These are phyloP conservation scores for Phialophora macrospora DNA, from an alignment of 2,329 filamentous ascomycete species.

Conservation along the genomic window DNA sequence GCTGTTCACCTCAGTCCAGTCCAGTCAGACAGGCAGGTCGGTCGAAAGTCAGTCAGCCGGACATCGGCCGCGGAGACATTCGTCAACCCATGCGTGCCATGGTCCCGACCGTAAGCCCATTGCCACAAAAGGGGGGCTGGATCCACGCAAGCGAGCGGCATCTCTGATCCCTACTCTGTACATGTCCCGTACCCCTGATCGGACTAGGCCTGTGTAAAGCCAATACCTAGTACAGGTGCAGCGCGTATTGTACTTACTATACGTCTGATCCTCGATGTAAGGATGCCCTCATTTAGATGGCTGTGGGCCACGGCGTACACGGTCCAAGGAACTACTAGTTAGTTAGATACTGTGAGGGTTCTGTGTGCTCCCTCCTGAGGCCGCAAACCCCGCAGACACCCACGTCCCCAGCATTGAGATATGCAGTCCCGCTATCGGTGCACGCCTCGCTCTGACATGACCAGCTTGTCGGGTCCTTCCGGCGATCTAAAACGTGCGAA, in stretches of 20 bases:
- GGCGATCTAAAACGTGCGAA: slow-evolving; percentile 67
- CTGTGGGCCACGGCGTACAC: too few species aligned
- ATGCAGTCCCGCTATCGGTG: slow-evolving; percentile 54
- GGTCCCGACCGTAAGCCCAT: background rate
- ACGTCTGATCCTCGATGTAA: too few species aligned
- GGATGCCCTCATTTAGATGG: too few species aligned
- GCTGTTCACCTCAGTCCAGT: too few species aligned
- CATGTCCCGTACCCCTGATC: background rate
- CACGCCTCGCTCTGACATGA: slow-evolving; percentile 64
- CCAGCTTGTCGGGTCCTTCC: slow-evolving; percentile 65
- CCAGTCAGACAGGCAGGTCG: too few species aligned
- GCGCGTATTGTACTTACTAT: too few species aligned
- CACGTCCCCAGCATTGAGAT: slow-evolving; percentile 71
- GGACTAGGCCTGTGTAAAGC: background rate
- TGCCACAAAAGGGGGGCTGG: background rate
- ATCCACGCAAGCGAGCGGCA: background rate
- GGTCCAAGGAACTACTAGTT: too few species aligned
- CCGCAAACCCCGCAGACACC: slow-evolving; percentile 74
- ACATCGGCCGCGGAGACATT: slow-evolving; percentile 1
- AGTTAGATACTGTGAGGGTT: too few species aligned
- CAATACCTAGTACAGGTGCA: too few species aligned
- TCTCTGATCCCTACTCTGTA: too few species aligned
- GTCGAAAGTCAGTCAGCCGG: background rate
- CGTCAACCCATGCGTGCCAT: too few species aligned
- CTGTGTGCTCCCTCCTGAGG: slow-evolving; percentile 39